Conservation (phyloP, 2,329 filamentous ascomycete species). For the Cytospora chrysosperma region DNA sequence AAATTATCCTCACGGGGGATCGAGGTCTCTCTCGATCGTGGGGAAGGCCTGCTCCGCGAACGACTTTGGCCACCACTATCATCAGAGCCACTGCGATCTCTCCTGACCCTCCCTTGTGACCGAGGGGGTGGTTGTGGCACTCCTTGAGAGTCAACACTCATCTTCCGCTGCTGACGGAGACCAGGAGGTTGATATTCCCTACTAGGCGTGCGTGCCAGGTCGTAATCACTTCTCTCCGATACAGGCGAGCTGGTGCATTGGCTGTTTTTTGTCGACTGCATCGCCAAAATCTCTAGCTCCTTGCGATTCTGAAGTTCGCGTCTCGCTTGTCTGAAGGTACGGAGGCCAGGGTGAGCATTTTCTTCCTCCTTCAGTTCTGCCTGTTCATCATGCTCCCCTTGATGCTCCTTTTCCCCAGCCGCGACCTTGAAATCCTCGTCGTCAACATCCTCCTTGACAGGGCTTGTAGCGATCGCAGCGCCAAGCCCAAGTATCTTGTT, state of each 20-base stretch:
- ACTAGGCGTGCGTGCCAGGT: conserved; percentile 37
- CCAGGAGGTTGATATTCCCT: conserved; percentile 42
- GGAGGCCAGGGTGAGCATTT: conserved; percentile 49
- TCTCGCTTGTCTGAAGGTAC: conserved; percentile 57
- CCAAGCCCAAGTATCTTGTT: conserved; percentile 63
- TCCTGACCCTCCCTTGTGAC: conserved; percentile 39
- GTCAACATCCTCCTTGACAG: conserved; percentile 39
- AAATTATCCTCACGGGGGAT: conserved; percentile 39
- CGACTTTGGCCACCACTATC: conserved; percentile 45
- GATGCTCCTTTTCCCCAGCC: conserved; percentile 17
- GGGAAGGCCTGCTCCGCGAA: conserved; percentile 40
- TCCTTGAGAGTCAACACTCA: conserved; percentile 43
- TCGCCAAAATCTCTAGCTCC: conserved; percentile 49
- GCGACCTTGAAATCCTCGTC: conserved; percentile 30
- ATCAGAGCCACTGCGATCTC: conserved; percentile 56
- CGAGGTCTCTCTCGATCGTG: conserved; percentile 39
- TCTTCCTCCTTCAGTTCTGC: conserved; percentile 36
- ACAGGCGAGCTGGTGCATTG: conserved; percentile 4
- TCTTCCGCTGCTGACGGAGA: conserved; percentile 44
- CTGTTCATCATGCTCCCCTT: conserved; percentile 21
- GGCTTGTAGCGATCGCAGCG: conserved; percentile 40
- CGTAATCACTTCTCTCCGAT: conserved; percentile 11
- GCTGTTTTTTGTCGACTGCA: conserved; percentile 30
- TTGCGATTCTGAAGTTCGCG: conserved; percentile 57
- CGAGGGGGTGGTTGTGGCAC: conserved; percentile 30